These are phyloP conservation scores for Luvunga scandens DNA, from an alignment of 345 rosid species.

Conservation along the genomic window DNA sequence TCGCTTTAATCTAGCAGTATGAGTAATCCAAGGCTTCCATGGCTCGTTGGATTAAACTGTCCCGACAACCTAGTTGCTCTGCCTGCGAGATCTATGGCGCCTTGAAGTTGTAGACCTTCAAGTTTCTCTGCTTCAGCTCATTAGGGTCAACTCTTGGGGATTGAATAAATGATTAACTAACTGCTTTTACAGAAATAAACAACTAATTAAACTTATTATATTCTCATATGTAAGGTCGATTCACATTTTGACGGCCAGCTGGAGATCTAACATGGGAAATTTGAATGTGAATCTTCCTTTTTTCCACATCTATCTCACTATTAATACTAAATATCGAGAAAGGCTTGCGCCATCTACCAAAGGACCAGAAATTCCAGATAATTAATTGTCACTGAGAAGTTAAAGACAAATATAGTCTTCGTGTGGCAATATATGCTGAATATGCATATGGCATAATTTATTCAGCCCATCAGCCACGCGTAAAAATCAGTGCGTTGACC, in stretches of 20 bases:
- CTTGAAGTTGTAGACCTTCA: slow-evolving; percentile 3
- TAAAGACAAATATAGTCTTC: too few relatives aligned
- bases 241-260: not conserved
- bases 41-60: not conserved
- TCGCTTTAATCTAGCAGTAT: not conserved
- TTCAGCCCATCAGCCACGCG: too few relatives aligned
- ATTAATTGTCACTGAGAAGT: not conserved
- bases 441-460: too few relatives aligned
- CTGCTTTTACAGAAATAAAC: not conserved
- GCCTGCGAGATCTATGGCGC: slow-evolving; percentile 9
- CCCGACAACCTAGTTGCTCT: not conserved
- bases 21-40: not conserved
- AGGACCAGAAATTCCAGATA: not conserved
- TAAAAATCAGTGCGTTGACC: not conserved
- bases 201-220: not conserved
- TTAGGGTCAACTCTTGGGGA: slow-evolving; percentile 14
- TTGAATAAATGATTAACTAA: not conserved
- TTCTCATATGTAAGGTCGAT: not conserved
- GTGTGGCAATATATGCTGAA: too few relatives aligned
- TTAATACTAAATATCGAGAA: not conserved
- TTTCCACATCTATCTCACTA: not conserved
- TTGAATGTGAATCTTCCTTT: not conserved
- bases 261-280: not conserved
- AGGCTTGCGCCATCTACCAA: not conserved
- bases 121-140: not conserved